Base-by-base conservation (phyloP, 148 eudicot species). In the Rheum nobile region DNA sequence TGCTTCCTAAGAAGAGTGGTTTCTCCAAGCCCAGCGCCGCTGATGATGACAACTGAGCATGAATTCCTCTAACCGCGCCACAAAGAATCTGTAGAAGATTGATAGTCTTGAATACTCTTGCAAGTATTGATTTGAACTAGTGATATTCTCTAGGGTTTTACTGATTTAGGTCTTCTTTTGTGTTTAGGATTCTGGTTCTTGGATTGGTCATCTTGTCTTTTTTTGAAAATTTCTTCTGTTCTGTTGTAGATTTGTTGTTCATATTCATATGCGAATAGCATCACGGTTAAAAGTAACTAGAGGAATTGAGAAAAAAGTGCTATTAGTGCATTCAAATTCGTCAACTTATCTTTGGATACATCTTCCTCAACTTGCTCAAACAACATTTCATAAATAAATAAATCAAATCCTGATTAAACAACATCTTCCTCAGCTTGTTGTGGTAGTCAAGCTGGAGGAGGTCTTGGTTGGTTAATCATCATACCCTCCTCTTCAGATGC, bases 1-100 rank as follows among this genome's bases (percentile, higher is more conserved):
- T 82, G 10, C 72, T 82, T 3, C 85, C 85, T 4, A 79, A 77
- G 74, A 80, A 80, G 34, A 16, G 24, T 44, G 69, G 68, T 41
- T 71, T 43, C 46, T 39, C 73, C 16, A 73, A 69, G 65, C 75
- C 61, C 7, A 67, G 67, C 21, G 34, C 74, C 3, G 68, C 61
- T 16, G 79, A 44, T 3, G 83, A 78, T 5, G 83, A 77, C 2
- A 77, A 81, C 37, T 72, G 71, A 75, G 32, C 50, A 1, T 47
- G n/a, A 5, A 47, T 47, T 47, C 7, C 22, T 5, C 54, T 47
- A 47, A 17, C 6, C 2, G 12, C 2, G 54, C 54, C 54, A 4
- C 1, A 47, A n/a, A 6, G 10, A 9, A 7, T 50, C 57, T 50
- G 26, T 0, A 50, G 57, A n/a, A 50, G 57, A 26, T 2, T 57